Base-by-base conservation (phyloP, 2,329 filamentous ascomycete species). In the Orbilia brochopaga region DNA sequence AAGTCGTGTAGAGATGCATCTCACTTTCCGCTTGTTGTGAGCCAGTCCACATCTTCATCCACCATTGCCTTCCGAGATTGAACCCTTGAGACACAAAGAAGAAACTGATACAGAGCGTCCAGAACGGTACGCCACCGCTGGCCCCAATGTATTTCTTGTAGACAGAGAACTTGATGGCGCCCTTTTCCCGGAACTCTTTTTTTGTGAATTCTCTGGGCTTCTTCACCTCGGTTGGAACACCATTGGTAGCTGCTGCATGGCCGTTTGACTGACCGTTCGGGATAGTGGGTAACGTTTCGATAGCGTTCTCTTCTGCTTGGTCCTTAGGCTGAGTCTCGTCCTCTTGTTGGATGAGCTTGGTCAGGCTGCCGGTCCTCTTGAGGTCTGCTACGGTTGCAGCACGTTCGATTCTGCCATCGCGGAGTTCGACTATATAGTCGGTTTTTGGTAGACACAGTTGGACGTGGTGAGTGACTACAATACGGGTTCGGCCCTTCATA, bases 401-500 rank as follows among this genome's bases (percentile, higher is more conserved):
- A 74, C 88, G 82, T 44, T 87, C 81, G 7, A 89, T 83, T 5
- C 81, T 83, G 7, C 90, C 90, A 60, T 90, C 85, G 19, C 86
- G 87, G 1, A 94, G 84, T 73, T 90, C 85, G 2, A 92, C 87
- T 5, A 90, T 82, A 75, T 90, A 93, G 75, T 89, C 89, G 5
- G 90, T 87, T 76, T 85, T 85, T 11, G 88, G 83, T 65, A 90
- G 83, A 74, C 87, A 89, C 1, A 93, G 82, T 1, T 85, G 85
- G 19, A 92, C 87, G 75, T 93, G 90, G 77, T 94, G 90, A 0
- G 90, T 94, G 24, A 92, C 90, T 2, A 94, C 81, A 53, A 94
- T 90, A 30, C 90, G 82, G 1, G 91, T 94, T 62, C 91, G 82
- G 0, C 86, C 87, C 21, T 82, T 79, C 70, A 88, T 88, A 7